These are phyloP conservation scores for Boletus coccyginus DNA, from an alignment of 768 basidiomycete species.

Conservation along the genomic window DNA sequence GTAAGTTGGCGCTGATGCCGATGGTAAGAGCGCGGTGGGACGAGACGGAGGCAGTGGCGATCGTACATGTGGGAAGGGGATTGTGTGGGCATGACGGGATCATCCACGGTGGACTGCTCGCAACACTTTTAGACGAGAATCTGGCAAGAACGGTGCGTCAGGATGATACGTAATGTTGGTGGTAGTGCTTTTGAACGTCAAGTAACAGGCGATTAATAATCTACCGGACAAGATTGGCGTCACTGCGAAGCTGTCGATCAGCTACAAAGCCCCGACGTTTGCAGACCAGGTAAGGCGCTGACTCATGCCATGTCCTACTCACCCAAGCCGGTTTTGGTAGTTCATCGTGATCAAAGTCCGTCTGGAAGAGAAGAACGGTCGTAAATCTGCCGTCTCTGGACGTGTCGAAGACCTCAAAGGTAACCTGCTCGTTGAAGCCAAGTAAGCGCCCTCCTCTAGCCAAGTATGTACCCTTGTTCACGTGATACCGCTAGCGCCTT, in stretches of 20 bases:
- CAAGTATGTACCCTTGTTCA: too few species aligned
- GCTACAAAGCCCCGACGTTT: slow-evolving; percentile 83
- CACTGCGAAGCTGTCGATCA: slow-evolving; percentile 79
- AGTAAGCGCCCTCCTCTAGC: slow-evolving; percentile 58
- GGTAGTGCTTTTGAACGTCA: slow-evolving; percentile 2
- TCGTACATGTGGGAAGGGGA: slow-evolving; percentile 82
- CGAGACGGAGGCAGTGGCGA: slow-evolving; percentile 65
- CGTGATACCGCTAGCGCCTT: slow-evolving; percentile 47
- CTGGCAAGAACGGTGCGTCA: slow-evolving; percentile 71
- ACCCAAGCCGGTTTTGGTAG: slow-evolving; percentile 35
- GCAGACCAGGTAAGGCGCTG: slow-evolving; percentile 69
- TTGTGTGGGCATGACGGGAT: slow-evolving; percentile 95
- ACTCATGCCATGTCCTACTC: not conserved
- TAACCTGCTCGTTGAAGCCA: slow-evolving; percentile 76
- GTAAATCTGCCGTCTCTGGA: slow-evolving; percentile 73
- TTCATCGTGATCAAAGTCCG: slow-evolving; percentile 80
- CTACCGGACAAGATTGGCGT: slow-evolving; percentile 90
- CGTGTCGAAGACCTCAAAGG: slow-evolving; percentile 81
- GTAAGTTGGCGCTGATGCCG: slow-evolving; percentile 78
- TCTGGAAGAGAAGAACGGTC: slow-evolving; percentile 65
- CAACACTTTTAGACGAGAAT: slow-evolving; percentile 86
- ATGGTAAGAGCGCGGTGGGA: slow-evolving; percentile 72
- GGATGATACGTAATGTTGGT: not conserved
- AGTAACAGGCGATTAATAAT: slow-evolving; percentile 71
- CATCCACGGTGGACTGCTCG: slow-evolving; percentile 88